Conservation (phyloP, 1,284 basidiomycete genomes). For the Tilletiaria anomala region DNA sequence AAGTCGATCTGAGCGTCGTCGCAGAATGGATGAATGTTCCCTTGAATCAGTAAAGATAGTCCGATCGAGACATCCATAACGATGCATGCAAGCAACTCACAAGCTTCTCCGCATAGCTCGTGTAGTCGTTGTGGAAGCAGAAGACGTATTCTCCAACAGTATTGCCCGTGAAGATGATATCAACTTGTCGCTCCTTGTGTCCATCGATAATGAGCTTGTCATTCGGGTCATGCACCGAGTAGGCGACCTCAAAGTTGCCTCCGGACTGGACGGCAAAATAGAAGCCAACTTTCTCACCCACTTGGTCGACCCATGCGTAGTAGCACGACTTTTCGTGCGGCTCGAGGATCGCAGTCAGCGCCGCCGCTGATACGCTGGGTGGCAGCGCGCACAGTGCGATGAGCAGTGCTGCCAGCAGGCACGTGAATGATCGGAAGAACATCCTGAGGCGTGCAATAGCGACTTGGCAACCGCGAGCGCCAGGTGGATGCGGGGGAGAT, state of each 20-base stretch:
- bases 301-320: slow-evolving; percentile 91
- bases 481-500: no score
- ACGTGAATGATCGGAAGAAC: no score
- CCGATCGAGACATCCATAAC: neutral
- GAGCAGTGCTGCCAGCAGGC: neutral
- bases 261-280: slow-evolving; percentile 75
- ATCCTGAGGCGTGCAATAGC: no score
- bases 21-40: neutral
- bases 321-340: slow-evolving; percentile 83
- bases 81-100: slow-evolving; percentile 10
- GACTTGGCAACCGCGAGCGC: no score
- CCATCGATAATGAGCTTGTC: slow-evolving; percentile 76
- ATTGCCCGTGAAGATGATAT: slow-evolving; percentile 93
- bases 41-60: neutral
- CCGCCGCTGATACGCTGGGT: slow-evolving; percentile 43
- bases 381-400: neutral
- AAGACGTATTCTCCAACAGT: slow-evolving; percentile 88
- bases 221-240: slow-evolving; percentile 74
- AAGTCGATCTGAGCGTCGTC: slow-evolving; percentile 22
- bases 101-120: slow-evolving; percentile 26
- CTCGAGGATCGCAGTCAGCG: slow-evolving; percentile 70
- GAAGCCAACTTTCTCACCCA: slow-evolving; percentile 70
- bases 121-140: slow-evolving; percentile 81
- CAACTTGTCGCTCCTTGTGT: slow-evolving; percentile 74
- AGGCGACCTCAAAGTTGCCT: slow-evolving; percentile 93